Conservation (phyloP, 345 rosid genomes). For the Eucalyptus marginata region DNA sequence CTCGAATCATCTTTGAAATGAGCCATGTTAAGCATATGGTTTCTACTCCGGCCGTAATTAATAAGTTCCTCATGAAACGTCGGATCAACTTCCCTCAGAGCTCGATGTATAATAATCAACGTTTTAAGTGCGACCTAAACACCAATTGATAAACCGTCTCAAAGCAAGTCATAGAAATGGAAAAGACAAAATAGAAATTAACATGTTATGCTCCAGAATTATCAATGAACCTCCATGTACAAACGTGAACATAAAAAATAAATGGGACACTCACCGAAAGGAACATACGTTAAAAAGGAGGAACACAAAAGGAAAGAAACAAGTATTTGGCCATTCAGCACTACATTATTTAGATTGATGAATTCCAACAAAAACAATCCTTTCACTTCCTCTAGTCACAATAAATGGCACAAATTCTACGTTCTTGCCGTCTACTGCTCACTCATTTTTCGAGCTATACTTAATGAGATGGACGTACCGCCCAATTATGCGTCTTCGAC, state of each 20-base stretch:
- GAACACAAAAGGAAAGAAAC: not conserved
- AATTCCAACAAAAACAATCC: not conserved
- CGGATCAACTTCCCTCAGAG: slow-evolving; percentile 96
- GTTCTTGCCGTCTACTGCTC: not conserved
- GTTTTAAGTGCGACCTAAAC: slow-evolving; percentile 91
- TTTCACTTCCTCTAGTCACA: not conserved
- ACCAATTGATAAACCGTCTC: not conserved
- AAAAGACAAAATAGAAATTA: not conserved
- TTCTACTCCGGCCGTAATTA: slow-evolving; percentile 86
- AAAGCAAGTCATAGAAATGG: not conserved
- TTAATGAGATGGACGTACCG: slow-evolving; percentile 37
- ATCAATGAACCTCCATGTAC: not conserved
- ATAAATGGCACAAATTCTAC: not conserved
- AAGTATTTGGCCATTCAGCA: not conserved
- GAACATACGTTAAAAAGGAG: not conserved
- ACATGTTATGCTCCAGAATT: not conserved
- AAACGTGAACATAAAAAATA: not conserved
- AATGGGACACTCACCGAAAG: not conserved
- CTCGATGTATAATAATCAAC: slow-evolving; percentile 84
- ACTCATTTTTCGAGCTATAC: not conserved
- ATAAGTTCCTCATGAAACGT: slow-evolving; percentile 94
- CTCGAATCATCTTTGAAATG: slow-evolving; percentile 98
- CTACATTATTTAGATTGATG: not conserved
- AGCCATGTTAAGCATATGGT: slow-evolving; percentile 93
- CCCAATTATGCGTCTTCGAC: slow-evolving; percentile 94